Evolutionary conservation across 2,329 filamentous ascomycete genomes (phyloP).

Genomic region (Sordariomycetes sp.): DNA sequence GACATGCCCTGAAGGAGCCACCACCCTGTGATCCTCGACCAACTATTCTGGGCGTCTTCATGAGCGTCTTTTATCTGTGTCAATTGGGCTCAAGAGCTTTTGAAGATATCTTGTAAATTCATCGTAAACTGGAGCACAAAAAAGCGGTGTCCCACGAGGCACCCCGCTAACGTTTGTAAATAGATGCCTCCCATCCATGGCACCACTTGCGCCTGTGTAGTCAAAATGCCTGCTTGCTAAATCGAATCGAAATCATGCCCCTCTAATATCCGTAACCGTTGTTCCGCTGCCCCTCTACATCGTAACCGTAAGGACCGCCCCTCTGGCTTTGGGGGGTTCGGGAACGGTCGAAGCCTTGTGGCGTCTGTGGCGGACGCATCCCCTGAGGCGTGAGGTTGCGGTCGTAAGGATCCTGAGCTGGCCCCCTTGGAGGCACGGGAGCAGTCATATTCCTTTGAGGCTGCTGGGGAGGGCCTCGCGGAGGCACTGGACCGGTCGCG

Average conservation of each 20-base stretch:
- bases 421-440: slow-evolving; percentile 21
- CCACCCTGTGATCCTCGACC: too few species aligned
- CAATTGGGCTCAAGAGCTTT: too few species aligned
- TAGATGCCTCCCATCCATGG: not conserved
- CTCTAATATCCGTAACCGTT: slow-evolving; percentile 13
- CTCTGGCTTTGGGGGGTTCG: slow-evolving; percentile 11
- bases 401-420: slow-evolving; percentile 16
- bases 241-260: not conserved
- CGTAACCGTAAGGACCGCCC: slow-evolving; percentile 23
- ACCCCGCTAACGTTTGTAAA: too few species aligned
- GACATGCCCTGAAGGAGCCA: too few species aligned
- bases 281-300: slow-evolving; percentile 23
- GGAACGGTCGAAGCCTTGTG: slow-evolving; percentile 10
- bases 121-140: too few species aligned
- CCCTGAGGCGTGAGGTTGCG: slow-evolving; percentile 14
- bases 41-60: too few species aligned
- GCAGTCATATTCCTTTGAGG: slow-evolving; percentile 36
- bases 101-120: too few species aligned
- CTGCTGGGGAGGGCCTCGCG: slow-evolving; percentile 22
- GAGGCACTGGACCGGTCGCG: slow-evolving; percentile 25
- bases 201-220: not conserved
- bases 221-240: too few species aligned
- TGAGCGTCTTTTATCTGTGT: too few species aligned
- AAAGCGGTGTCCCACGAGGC: too few species aligned
- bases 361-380: slow-evolving; percentile 10